phyloP scores from a whole-genome alignment of 495 filamentous ascomycete genomes.

The Bacidia gigantensis region DNA sequence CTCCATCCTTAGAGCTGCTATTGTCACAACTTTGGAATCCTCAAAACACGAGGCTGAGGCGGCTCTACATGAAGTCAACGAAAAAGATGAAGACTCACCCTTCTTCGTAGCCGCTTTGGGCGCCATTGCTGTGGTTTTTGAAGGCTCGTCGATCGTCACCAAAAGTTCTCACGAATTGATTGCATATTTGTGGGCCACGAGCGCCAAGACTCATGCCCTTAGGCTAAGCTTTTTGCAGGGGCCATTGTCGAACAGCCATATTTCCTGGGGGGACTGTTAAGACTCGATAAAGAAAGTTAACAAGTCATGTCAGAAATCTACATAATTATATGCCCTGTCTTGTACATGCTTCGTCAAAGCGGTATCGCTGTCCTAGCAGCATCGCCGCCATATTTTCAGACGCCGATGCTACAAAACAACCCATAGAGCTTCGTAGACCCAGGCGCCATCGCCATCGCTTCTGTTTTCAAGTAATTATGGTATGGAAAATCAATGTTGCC shows the following conservation, averaged over 20 bases:
- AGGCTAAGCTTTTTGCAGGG: background rate
- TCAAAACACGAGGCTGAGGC: too few species aligned
- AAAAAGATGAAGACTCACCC: conserved; percentile 37
- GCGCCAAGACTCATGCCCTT: background rate
- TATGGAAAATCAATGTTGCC: background rate
- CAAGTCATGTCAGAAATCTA: too few species aligned
- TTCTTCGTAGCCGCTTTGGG: conserved; percentile 55
- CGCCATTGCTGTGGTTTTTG: conserved; percentile 44
- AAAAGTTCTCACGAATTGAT: too few species aligned
- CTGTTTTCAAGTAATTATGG: background rate
- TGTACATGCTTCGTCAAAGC: background rate
- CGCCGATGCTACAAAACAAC: background rate
- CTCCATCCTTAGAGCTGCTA: too few species aligned
- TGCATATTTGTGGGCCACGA: background rate
- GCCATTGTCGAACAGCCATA: background rate
- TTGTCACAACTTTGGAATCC: too few species aligned
- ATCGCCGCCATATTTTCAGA: background rate
- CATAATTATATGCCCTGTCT: background rate
- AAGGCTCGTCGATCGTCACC: background rate
- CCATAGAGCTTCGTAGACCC: background rate
- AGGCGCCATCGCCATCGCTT: background rate
- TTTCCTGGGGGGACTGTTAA: too few species aligned
- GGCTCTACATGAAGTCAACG: too few species aligned
- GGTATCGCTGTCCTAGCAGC: background rate
- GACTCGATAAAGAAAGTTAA: too few species aligned